Percentiles rank a stretch among this genome's conserved stretches.
Conservation (phyloP, 805 yeast genomes). For the Pichia gijzeniarum region DNA sequence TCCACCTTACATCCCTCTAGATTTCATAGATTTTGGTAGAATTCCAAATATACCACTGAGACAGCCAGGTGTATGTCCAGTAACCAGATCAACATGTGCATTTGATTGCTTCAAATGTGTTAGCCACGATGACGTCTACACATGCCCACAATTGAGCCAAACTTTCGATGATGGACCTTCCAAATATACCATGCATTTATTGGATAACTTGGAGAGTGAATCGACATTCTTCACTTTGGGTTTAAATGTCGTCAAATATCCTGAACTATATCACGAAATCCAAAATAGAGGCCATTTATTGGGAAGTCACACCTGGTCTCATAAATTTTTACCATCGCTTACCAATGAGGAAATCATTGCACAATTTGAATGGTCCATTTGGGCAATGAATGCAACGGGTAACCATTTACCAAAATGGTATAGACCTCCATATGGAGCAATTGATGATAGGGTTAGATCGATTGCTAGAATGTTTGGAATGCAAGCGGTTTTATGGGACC, state of each 20-base stretch:
- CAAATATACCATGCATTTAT: constrained; percentile 54
- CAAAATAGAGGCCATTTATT: constrained; percentile 64
- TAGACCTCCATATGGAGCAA: constrained; percentile 95
- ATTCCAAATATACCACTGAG: constrained; percentile 48
- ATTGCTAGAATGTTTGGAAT: constrained; percentile 81
- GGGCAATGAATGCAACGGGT: constrained; percentile 97
- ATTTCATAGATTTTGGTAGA: constrained; percentile 51
- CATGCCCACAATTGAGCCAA: constrained; percentile 73
- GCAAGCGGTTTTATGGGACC: constrained; percentile 86
- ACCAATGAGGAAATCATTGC: constrained; percentile 79
- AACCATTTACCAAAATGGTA: constrained; percentile 85
- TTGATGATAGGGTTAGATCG: constrained; percentile 78
- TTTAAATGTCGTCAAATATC: constrained; percentile 66
- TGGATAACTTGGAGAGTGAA: constrained; percentile 44
- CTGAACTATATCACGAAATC: constrained; percentile 59
- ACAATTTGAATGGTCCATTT: constrained; percentile 88
- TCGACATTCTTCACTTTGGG: constrained; percentile 87
- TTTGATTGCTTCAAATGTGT: constrained; percentile 83
- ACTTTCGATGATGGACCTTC: constrained; percentile 96
- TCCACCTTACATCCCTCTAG: constrained; percentile 84
- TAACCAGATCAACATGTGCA: constrained; percentile 54
- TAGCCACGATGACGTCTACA: constrained; percentile 64
- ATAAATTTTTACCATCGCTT: constrained; percentile 72
- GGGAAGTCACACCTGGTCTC: constrained; percentile 93
- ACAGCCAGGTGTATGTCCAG: constrained; percentile 53